Evolutionary conservation across 2,329 filamentous ascomycete species (phyloP).

Genomic region (Dryadomyces sulphureus): DNA sequence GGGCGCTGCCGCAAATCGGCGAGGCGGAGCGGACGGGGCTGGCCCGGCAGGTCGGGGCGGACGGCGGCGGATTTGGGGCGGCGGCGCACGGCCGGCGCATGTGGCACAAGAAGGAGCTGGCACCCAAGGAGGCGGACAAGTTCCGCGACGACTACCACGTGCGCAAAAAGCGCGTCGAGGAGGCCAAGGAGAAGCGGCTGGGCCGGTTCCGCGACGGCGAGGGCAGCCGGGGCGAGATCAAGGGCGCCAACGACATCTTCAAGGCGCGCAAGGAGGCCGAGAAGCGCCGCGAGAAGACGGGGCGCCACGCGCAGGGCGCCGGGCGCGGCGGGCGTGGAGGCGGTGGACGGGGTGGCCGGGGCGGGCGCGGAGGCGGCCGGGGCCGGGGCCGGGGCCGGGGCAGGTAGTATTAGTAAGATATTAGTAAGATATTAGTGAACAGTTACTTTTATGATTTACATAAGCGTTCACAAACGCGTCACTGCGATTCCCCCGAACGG

Average conservation of each 20-base stretch:
- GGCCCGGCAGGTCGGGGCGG: constrained; percentile 14
- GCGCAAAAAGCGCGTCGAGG: constrained; percentile 78
- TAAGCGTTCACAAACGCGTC: no score
- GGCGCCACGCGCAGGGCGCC: constrained; percentile 41
- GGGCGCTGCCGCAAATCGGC: constrained; percentile 64
- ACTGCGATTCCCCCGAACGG: no score
- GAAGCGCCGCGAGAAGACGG: constrained; percentile 73
- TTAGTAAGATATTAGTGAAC: no score
- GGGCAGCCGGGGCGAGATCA: constrained; percentile 65
- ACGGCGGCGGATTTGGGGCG: constrained; percentile 11
- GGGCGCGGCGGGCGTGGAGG: constrained; percentile 2
- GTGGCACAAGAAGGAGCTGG: constrained; percentile 75
- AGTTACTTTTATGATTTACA: no score
- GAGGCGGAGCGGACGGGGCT: constrained; percentile 50
- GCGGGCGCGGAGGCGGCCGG: neutral
- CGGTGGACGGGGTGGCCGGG: constrained; percentile 1
- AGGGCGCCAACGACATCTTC: constrained; percentile 68
- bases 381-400: constrained; percentile 1
- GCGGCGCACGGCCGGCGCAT: constrained; percentile 39
- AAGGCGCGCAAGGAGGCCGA: constrained; percentile 69
- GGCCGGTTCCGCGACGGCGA: constrained; percentile 59
- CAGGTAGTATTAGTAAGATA: no score
- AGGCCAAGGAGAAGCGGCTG: constrained; percentile 71
- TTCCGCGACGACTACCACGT: constrained; percentile 80
- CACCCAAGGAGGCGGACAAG: constrained; percentile 88